Base-by-base conservation (phyloP, 768 basidiomycete genomes). In the Suillus subaureus region DNA sequence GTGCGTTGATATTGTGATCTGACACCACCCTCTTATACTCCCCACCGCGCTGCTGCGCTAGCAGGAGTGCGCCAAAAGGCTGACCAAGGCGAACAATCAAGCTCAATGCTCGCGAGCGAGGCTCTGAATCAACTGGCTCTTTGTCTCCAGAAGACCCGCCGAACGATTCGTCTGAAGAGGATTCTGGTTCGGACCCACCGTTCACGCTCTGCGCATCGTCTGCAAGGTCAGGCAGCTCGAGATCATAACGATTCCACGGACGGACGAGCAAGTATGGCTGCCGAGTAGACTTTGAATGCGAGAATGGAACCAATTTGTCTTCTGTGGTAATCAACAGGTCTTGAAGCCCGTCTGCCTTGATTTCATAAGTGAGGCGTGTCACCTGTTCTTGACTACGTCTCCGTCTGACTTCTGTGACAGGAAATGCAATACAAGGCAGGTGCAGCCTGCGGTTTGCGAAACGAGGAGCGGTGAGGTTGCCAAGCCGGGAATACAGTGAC, bases 51-150 rank as follows among this genome's bases (percentile, higher is more conserved):
- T 55, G 37, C 31, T 62, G 61, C 15, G 7, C 23, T 35, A 62
- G 45, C 31, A 62, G 49, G 11, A 54, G 37, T 12, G 61, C 47
- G 18, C 42, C 3, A 49, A 62, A 62, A 45, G 61, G 61, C 15
- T 61, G 61, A 21, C 40, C 61, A 33, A 61, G 57, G 4, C n/a
- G 58, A 6, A 33, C 18, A 21, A 55, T 33, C 31, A 21, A 33
- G 11, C 31, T 52, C 51, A 52, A 31, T 16, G 51, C 28, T 52
- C 7, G 51, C 16, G 26, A 28, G 28, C 31, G 51, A 28, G 51
- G 16, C 16, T 28, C 28, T 16, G 51, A 52, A 28, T 52, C 51
- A 52, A 52, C 51, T 28, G 26, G 16, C 15, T 52, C 51, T 1
- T 18, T 28, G 7, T 28, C 28, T 31, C 28, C 26, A 52, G 51